A percentile compares a stretch with the other conserved stretches of the same genome.
Conservation (phyloP, 1,139 yeast genomes). For the Hyphopichia khmerensis region DNA sequence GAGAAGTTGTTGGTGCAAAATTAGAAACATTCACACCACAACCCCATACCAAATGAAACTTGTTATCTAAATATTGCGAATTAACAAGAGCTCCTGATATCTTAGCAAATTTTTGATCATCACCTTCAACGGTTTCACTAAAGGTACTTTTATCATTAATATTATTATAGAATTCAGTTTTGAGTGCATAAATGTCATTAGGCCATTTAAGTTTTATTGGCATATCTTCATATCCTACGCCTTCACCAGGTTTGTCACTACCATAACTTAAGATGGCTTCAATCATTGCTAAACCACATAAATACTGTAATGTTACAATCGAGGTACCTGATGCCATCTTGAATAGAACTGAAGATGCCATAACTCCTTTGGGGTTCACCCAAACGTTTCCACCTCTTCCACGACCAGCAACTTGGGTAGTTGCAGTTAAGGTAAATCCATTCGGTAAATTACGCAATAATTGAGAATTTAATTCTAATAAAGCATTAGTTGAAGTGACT, state of each 20-base stretch:
- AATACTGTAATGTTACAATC: conserved; percentile 82
- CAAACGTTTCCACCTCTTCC: conserved; percentile 96
- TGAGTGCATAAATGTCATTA: conserved; percentile 79
- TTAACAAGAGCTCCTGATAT: conserved; percentile 85
- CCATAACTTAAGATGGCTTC: conserved; percentile 70
- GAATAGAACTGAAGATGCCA: conserved; percentile 76
- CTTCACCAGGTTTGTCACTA: conserved; percentile 37
- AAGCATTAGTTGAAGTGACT: conserved; percentile 79
- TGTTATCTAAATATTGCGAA: conserved; percentile 61
- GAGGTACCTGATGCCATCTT: conserved; percentile 54
- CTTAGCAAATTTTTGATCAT: conserved; percentile 60
- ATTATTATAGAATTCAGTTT: conserved; percentile 52
- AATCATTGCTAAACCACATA: conserved; percentile 79
- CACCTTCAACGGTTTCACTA: conserved; percentile 34
- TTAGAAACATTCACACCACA: conserved; percentile 84
- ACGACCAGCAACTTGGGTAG: conserved; percentile 84
- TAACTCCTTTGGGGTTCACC: conserved; percentile 92
- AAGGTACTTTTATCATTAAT: conserved; percentile 29
- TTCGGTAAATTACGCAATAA: conserved; percentile 62
- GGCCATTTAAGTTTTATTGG: conserved; percentile 96
- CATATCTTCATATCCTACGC: conserved; percentile 64
- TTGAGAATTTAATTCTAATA: conserved; percentile 70
- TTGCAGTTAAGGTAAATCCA: conserved; percentile 72
- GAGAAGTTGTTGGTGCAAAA: conserved; percentile 88
- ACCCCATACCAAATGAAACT: conserved; percentile 72